Base-by-base conservation (phyloP, 2,329 filamentous ascomycete species). In the Trichophyton schoenleinii region DNA sequence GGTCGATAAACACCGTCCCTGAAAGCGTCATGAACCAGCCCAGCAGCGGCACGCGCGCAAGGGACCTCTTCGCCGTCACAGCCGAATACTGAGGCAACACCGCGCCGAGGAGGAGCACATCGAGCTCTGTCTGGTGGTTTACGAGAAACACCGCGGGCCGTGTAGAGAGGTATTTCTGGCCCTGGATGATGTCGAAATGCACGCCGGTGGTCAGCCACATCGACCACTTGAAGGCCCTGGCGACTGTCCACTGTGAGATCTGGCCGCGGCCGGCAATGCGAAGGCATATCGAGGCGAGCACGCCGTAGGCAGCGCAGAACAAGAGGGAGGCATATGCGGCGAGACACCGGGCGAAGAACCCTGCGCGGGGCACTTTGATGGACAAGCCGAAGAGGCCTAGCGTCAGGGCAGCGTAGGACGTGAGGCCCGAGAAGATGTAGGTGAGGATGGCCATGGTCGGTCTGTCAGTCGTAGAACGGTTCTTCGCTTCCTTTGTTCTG, bases 81-180 rank as follows among this genome's bases (percentile, higher is more conserved):
- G 86, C 91, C 79, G 88, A 95, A 80, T 95, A 91, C 69, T 84
- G 86, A 57, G 94, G 94, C 76, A 96, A 97, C 70, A 96, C 84
- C 74, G 81, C 79, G 64, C 91, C 94, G 31, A 99, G 82, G 84
- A 96, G 88, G 63, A 96, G 81, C 46, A 99, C 88, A 71, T 99
- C 94, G 67, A 99, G 83, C 77, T 97, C 94, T 22, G 88, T 90
- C 81, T 99, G 94, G 77, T 99, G 94, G 76, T 97, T 97, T 46
- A 88, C 88, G 67, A 99, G 81, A 70, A 99, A 91, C 62, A 99
- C 88, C 62, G 89, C 91, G 0, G 94, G 94, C 59, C 92, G 83
- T 8, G 79, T 85, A 55, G 77, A 77, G 62, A 91, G 82, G 67
- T 85, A 72, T 66, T 85, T 75, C 63, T 84, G 69, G 11, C 91